Evolutionary conservation across 1,139 yeast species (phyloP).

Genomic region (Arxiozyma bovina): DNA sequence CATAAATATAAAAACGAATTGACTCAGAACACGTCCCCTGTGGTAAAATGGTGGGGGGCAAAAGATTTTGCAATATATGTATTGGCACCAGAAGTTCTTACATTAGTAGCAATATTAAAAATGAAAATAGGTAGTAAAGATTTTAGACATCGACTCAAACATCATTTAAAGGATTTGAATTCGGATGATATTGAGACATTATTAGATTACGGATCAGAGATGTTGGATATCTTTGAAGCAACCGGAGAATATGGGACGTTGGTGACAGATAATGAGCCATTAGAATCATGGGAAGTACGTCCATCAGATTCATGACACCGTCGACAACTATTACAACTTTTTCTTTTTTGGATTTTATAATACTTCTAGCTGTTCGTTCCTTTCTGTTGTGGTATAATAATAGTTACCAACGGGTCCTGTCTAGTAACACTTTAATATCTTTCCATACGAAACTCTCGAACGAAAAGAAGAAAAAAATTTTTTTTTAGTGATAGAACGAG

Average conservation of each 20-base stretch:
- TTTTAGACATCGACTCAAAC: slow-evolving; percentile 1
- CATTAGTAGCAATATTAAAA: slow-evolving; percentile 45
- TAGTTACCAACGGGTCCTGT: too few species aligned
- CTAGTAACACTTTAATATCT: neutral
- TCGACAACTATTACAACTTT: neutral
- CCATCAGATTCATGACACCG: neutral
- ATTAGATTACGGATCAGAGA: slow-evolving; percentile 31
- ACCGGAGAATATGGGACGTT: slow-evolving; percentile 49
- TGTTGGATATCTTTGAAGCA: slow-evolving; percentile 38
- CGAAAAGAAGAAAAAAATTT: too few species aligned
- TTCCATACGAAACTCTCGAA: neutral
- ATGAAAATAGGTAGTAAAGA: slow-evolving; percentile 19
- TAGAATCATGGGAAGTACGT: slow-evolving; percentile 22
- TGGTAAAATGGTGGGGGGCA: slow-evolving; percentile 53
- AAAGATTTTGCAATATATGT: slow-evolving; percentile 50
- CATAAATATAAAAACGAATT: slow-evolving; percentile 31
- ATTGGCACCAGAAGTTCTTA: slow-evolving; percentile 54
- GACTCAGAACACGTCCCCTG: slow-evolving; percentile 33
- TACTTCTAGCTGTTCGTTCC: too few species aligned
- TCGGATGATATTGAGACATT: neutral
- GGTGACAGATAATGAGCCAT: slow-evolving; percentile 25
- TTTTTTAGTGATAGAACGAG: neutral
- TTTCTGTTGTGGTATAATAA: too few species aligned
- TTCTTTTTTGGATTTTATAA: too few species aligned
- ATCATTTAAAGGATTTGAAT: slow-evolving; percentile 11